phyloP scores from a whole-genome alignment of 1,284 basidiomycete genomes.

The Microbotryomycetes sp. region DNA sequence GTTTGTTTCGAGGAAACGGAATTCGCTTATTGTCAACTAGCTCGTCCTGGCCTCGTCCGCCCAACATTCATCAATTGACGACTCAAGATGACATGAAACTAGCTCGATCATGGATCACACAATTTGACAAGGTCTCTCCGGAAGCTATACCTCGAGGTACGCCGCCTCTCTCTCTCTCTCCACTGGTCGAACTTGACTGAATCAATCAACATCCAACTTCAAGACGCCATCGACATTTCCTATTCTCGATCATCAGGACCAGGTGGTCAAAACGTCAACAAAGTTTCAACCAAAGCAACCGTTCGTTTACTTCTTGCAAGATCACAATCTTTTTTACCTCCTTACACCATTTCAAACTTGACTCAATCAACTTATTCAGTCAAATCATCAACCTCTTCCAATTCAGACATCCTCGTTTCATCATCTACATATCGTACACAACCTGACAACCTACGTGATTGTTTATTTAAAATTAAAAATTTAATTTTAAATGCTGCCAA shows the following conservation, averaged over 20 bases:
- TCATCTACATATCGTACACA: slow-evolving; percentile 16
- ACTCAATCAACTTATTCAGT: slow-evolving; percentile 17
- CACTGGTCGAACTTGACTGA: background rate
- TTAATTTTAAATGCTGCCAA: slow-evolving; percentile 21
- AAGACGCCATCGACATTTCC: slow-evolving; percentile 23
- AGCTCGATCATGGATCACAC: slow-evolving; percentile 16
- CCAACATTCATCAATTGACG: slow-evolving; percentile 4
- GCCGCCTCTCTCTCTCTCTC: background rate
- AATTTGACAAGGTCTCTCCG: background rate
- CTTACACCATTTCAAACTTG: slow-evolving; percentile 17
- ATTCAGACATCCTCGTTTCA: slow-evolving; percentile 21
- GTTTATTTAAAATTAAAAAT: slow-evolving; percentile 20
- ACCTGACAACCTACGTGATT: slow-evolving; percentile 19
- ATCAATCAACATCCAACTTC: background rate
- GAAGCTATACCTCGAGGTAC: slow-evolving; percentile 19
- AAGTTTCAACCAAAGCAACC: slow-evolving; percentile 35
- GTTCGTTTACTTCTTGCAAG: slow-evolving; percentile 25
- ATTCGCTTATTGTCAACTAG: no score
- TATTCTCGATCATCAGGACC: slow-evolving; percentile 35
- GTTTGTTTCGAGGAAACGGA: no score
- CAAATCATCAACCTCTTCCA: background rate
- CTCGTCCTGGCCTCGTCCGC: slow-evolving; percentile 4
- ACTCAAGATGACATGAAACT: slow-evolving; percentile 18
- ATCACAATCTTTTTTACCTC: slow-evolving; percentile 10
- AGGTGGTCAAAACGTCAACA: slow-evolving; percentile 38